Base-by-base conservation (phyloP, 164 flowering plant species). In the Houttuynia cordata region DNA sequence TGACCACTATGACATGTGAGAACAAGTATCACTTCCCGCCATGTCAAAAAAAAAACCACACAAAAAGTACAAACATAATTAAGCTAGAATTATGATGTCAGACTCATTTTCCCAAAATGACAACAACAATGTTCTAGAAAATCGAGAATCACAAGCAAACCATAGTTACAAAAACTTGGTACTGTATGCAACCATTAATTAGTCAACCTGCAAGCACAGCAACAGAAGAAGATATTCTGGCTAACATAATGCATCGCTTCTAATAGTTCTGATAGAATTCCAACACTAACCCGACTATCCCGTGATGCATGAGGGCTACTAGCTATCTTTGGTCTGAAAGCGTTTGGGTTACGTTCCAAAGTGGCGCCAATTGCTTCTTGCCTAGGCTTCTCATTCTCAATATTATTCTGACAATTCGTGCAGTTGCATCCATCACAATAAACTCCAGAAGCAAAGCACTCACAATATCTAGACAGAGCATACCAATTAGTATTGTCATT, bases 391-490 rank as follows among this genome's bases (percentile, higher is more conserved):
- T 93, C 97, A 75, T 88, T 83, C 64, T 85, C 96, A 73, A 79
- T 79, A 75, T 93, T 93, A 60, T 93, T 93, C 63, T 69, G 71
- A 70, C 99, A 93, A 64, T 88, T 85, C 18, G 66, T 77, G 73
- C 99, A 93, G 59, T 90, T 93, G 80, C 99, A 93, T 7, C 97
- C 96, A 74, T 93, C 97, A 71, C 99, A 93, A 62, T 83, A 93
- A 60, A 83, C 71, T 64, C 97, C 96, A 49, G 95, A 81, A 60
- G 99, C 96, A 80, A 93, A 93, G 74, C 99, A 93, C 68, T 93
- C 99, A 69, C 99, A 93, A 58, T 93, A 93, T 83, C 99, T 93
- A 17, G 17, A 45, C 49, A 45, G 17, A 45, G 17, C 49, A 45
- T 45, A 1, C 49, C 49, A 17, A 45, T 45, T 45, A 12, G 12